Conservation (phyloP, 345 rosid species). For the Draba incana region DNA sequence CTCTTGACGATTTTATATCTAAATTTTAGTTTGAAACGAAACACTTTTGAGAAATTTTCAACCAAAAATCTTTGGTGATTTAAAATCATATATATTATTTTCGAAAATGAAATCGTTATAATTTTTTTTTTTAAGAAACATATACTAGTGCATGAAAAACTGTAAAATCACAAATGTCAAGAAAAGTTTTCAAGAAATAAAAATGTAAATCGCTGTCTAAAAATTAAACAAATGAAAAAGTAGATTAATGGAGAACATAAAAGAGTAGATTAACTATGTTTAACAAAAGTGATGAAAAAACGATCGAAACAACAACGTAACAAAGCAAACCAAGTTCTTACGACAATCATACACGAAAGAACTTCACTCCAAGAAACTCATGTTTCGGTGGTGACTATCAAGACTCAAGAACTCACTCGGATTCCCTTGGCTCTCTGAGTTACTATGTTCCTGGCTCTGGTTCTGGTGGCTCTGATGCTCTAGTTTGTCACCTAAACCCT, state of each 20-base stretch:
- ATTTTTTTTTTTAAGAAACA: background rate
- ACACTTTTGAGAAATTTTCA: no score
- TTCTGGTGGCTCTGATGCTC: constrained; percentile 46
- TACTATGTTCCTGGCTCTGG: constrained; percentile 45
- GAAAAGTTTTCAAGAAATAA: background rate
- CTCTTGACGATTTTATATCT: background rate
- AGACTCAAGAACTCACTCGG: constrained; percentile 79
- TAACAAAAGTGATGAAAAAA: constrained; percentile 24
- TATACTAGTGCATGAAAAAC: background rate
- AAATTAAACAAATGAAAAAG: background rate
- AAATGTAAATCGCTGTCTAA: background rate
- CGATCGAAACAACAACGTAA: constrained; percentile 17
- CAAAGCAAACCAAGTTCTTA: constrained; percentile 30
- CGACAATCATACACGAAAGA: constrained; percentile 12
- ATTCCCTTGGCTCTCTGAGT: constrained; percentile 55
- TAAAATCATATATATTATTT: background rate
- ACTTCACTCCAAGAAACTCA: constrained; percentile 45
- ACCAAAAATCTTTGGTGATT: no score
- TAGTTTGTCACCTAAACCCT: constrained; percentile 49
- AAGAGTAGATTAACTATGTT: constrained; percentile 28
- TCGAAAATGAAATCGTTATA: background rate
- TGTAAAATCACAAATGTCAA: background rate
- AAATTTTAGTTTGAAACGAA: background rate
- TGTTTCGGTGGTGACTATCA: constrained; percentile 55
- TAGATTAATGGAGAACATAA: background rate